Base-by-base conservation (phyloP, 305 asterid species). In the Ilex paraguariensis region DNA sequence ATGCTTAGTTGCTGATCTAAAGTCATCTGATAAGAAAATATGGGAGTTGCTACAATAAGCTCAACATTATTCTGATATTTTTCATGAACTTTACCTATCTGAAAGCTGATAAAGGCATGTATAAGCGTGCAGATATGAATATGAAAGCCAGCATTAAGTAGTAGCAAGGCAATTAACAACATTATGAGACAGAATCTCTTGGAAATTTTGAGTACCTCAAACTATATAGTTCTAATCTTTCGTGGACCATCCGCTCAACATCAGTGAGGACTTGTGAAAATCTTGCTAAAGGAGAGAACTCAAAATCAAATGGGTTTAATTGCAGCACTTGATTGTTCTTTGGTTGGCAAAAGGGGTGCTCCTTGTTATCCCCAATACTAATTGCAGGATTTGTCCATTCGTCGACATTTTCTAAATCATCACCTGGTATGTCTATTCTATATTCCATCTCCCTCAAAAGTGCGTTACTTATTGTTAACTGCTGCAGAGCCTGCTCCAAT, bases 381-480 rank as follows among this genome's bases (percentile, higher is more conserved):
- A 56, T 15, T n/a, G 16, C 9, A 31, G 31, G 64, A 44, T 67
- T 57, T 50, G 36, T 42, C 13, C 49, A 59, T 16, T 52, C 17
- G 63, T 48, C 71, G 15, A 56, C 49, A 17, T 68, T 71, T 63
- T 70, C 72, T 17, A n/a, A 21, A n/a, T 65, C 77, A 39, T 69
- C 77, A 5, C 74, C 44, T 45, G 54, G 54, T 40, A 31, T 62
- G 53, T 75, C 82, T 10, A 75, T 59, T 64, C 72, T 70, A 56
- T 69, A 61, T 49, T 77, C 87, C 75, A 74, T 62, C 66, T 85
- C 87, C 32, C 60, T 66, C 31, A 82, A 62, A 42, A 81, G 54
- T 58, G 72, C 80, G 66, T 81, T 81, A 75, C 84, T 84, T 3
- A 85, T 62, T 30, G 75, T 72, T 51, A 82, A 60, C 70, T 82